Evolutionary conservation across 345 rosid genomes (phyloP).

Genomic region (Sonneratia alba): DNA sequence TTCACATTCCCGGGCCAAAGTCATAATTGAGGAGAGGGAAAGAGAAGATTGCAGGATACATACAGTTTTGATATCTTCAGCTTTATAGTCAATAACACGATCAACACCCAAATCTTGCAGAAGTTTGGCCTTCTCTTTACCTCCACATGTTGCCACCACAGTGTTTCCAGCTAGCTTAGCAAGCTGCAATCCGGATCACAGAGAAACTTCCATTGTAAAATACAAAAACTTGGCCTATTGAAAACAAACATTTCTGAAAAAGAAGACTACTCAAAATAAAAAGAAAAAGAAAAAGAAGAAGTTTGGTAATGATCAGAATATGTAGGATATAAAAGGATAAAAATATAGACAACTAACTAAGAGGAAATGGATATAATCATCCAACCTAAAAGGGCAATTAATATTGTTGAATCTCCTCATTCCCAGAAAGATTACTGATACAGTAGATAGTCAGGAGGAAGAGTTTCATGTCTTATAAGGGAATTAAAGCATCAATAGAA

Average conservation of each 20-base stretch:
- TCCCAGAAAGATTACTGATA: neutral
- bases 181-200: constrained; percentile 39
- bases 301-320: neutral
- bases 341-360: too few species aligned
- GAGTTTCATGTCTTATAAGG: neutral
- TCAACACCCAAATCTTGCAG: constrained; percentile 77
- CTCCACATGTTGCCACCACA: constrained; percentile 93
- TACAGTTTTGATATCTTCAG: constrained; percentile 79
- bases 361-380: neutral
- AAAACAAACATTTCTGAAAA: neutral
- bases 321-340: neutral
- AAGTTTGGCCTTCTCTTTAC: constrained; percentile 68
- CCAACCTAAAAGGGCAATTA: neutral
- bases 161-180: constrained; percentile 82
- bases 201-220: neutral
- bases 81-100: constrained; percentile 78
- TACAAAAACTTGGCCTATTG: neutral
- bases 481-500: neutral
- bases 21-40: neutral
- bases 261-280: too few species aligned
- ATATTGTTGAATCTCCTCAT: neutral
- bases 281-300: neutral
- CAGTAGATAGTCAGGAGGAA: neutral
- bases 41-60: constrained; percentile 15
- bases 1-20: neutral